Base-by-base conservation (phyloP, 169 alveolate species). In the Theileria annulata region DNA sequence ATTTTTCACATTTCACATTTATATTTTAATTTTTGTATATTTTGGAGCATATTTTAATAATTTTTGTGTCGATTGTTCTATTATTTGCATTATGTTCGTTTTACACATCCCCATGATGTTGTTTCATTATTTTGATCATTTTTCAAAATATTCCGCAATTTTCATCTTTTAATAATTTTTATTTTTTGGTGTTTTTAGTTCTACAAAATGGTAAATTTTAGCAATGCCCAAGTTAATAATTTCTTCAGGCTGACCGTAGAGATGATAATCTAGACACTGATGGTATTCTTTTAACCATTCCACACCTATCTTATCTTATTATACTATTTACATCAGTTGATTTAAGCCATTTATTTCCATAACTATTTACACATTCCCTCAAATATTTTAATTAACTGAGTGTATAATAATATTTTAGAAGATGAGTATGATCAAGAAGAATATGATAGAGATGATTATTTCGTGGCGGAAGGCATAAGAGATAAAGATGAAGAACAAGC, bases 401-500 rank as follows among this genome's bases (percentile, higher is more conserved):
- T 35, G 8, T 35, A 8, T 35, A 35, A 35, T 35, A 35, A 35
- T 4, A 4, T 35, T 23, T 78, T 79, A 78, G 93, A 87, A 30
- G 85, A 83, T 54, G 92, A 63, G 48, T 87, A 83, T 59, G 85
- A 77, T 63, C 86, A 77, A 71, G 83, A 82, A 19, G 95, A 91
- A 42, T 86, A 86, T 42, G 91, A 91, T 85, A 87, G 90, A 51
- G 95, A 87, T 19, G 92, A 91, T 78, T 84, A 83, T 68, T 71
- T 82, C 10, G 90, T 77, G 8, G 93, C 80, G 60, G 93, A 87
- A 72, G 90, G 91, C 1, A 51, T 81, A 25, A 54, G 83, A 33
- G 88, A 90, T 54, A 92, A 84, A 56, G 95, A 91, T 49, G 95
- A 91, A 35, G 88, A 79, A 12, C 91, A 67, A 58, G 93, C 88